Base-by-base conservation (phyloP, 441 rosid species). In the Eruca vesicaria region DNA sequence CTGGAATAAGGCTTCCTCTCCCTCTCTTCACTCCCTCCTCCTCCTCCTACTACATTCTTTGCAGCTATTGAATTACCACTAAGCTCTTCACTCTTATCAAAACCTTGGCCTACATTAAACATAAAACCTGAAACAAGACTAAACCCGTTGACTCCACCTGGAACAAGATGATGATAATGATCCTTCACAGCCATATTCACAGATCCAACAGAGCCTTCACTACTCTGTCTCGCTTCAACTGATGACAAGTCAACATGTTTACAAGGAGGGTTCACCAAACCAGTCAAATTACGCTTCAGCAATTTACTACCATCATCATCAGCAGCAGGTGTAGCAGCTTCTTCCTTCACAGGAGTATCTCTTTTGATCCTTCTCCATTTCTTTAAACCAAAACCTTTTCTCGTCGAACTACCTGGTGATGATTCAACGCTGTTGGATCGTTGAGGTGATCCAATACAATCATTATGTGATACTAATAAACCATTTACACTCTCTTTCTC, bases 1-100 rank as follows among this genome's bases (percentile, higher is more conserved):
- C 97, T 88, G 66, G 98, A 92, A 85, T 80, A 89, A 85, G 96
- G 94, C 85, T 86, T 89, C n/a, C n/a, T n/a, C n/a, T n/a, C n/a
- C n/a, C n/a, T n/a, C n/a, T n/a, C n/a, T n/a, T n/a, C n/a, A n/a
- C n/a, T n/a, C n/a, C n/a, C n/a, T n/a, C n/a, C n/a, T n/a, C 48
- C 83, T 64, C 83, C 79, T 20, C 82, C 91, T 74, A 81, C 77
- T 59, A 78, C 66, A 79, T 72, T 86, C 80, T 89, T 86, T 59
- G 75, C 19, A 62, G 50, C 35, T 28, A 52, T 41, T 7, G 90
- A 83, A 75, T 81, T 86, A 83, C 97, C 86, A 71, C 90, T 86
- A 66, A 63, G 85, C 80, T 85, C 97, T 81, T 89, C 91, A 35
- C 89, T 86, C 57, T 90, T 88, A 74, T 90, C 96, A 52, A 90